Evolutionary conservation across 2,329 filamentous ascomycete species (phyloP), one percentile per base, ranked within the genome.

Genomic region (Claviceps spartinae): DNA sequence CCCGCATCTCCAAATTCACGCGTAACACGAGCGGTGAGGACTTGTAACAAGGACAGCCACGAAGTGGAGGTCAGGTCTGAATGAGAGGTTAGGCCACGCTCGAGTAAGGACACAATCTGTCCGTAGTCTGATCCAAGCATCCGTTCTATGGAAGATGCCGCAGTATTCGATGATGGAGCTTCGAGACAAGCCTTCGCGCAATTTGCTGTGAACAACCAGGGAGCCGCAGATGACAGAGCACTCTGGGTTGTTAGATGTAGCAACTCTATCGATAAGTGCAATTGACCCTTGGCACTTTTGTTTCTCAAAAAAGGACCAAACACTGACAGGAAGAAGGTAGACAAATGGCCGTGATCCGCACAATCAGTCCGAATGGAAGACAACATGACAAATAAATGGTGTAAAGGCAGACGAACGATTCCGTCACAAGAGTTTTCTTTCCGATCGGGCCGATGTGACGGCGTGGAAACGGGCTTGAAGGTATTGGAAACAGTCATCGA

Each of bases 41-140:
- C 65, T 8, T 76, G 69, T 50, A 87, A 79, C 1, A 91, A 69
- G 0, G 71, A 64, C 26, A 70, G 62, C 78, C 77, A 81, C 6
- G 69, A 62, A 16, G 66, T 54, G 57, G 66, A 67, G 0, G 75
- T 73, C 7, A 80, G 64, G 18, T 69, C 69, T 0, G 74, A 72
- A 2, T 73, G 73, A 22, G 70, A 67, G 34, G 66, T 65, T 47
- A 85, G 63, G 18, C 86, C 81, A 57, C 75, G 69, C 59, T 83
- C 76, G 3, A 95, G 72, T 37, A 94, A 76, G 18, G 77, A 82
- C 16, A 83, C 74, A 24, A 85, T 69, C 49, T 85, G 79, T 8
- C 85, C 81, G 57, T 87, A 89, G 52, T 88, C 82, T 11, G 81
- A 78, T 14, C 84, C 79, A 51, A 83, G 64, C 38, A 79, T 70